These are phyloP conservation scores for Citropsis articulata DNA, from an alignment of 345 rosid species.

Conservation along the genomic window DNA sequence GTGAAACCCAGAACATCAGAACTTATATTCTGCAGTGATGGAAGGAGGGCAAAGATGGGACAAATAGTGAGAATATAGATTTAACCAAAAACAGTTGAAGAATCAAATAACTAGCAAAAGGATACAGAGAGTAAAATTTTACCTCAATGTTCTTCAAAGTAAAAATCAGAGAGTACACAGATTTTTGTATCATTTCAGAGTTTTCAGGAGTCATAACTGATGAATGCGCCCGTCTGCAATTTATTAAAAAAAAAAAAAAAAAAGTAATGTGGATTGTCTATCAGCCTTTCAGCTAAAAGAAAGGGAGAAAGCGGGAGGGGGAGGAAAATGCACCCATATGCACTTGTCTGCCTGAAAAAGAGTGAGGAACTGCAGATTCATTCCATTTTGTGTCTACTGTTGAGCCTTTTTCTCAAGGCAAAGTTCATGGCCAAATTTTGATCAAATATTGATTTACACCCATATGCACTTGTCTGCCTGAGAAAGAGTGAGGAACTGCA, in stretches of 20 bases:
- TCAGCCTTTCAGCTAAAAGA: slow-evolving; percentile 1
- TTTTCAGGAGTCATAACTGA: slow-evolving; percentile 93
- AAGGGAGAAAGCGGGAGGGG: not conserved
- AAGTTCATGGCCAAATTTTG: no score
- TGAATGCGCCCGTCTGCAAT: slow-evolving; percentile 63
- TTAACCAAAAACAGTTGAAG: not conserved
- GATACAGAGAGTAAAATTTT: slow-evolving; percentile 6
- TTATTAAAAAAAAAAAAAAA: slow-evolving; percentile 2
- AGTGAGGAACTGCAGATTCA: no score
- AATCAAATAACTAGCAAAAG: not conserved
- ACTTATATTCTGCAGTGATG: slow-evolving; percentile 74
- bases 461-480: not conserved
- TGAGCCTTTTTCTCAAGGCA: no score
- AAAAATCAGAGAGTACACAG: slow-evolving; percentile 77
- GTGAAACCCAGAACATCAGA: slow-evolving; percentile 96
- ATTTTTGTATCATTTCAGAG: slow-evolving; percentile 78
- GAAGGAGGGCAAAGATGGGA: slow-evolving; percentile 3
- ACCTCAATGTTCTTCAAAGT: slow-evolving; percentile 97
- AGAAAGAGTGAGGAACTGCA: not conserved
- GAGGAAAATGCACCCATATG: not conserved
- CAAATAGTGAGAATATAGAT: not conserved
- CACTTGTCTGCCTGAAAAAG: no score
- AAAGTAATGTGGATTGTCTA: not conserved
- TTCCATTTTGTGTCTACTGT: no score
- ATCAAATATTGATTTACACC: no score